Percentiles rank a stretch among this genome's conserved stretches.
These are phyloP conservation scores for Penicillium sp. DNA, from an alignment of 2,329 filamentous ascomycete species.

Conservation along the genomic window DNA sequence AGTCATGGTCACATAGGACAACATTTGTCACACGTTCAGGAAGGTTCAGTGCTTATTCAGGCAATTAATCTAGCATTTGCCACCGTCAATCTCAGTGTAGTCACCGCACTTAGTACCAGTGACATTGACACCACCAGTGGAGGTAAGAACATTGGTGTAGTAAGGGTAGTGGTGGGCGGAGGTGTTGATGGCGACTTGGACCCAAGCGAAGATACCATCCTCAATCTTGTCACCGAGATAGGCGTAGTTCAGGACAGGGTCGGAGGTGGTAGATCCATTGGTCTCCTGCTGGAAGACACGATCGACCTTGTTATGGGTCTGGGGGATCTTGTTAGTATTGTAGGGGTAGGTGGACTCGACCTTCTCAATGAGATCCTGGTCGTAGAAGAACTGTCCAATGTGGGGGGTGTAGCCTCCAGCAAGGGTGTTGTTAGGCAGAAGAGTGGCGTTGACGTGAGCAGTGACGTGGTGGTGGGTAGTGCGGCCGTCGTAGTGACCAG, in stretches of 20 bases:
- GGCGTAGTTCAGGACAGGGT: not conserved
- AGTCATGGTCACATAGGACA: not conserved
- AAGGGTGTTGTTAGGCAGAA: slow-evolving; percentile 5
- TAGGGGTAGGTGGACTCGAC: slow-evolving; percentile 11
- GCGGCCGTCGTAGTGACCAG: slow-evolving; percentile 9
- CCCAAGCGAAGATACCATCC: slow-evolving; percentile 2
- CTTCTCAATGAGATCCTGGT: slow-evolving; percentile 8
- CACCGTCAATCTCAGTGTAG: slow-evolving; percentile 1
- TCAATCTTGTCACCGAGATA: not conserved
- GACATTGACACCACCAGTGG: not conserved
- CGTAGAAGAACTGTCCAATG: slow-evolving; percentile 12
- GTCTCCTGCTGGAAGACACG: slow-evolving; percentile 1
- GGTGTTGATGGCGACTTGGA: slow-evolving; percentile 1
- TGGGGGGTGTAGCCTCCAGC: slow-evolving; percentile 5
- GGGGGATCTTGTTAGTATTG: slow-evolving; percentile 2
- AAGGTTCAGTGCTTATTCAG: not conserved
- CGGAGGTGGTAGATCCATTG: not conserved
- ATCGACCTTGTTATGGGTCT: not conserved
- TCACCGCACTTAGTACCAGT: not conserved
- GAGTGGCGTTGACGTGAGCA: slow-evolving; percentile 7
- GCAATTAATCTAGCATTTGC: not conserved
- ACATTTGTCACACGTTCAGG: not conserved
- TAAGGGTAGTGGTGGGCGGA: not conserved
- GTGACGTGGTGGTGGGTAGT: slow-evolving; percentile 11
- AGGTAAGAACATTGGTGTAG: slow-evolving; percentile 1